phyloP scores from a whole-genome alignment of 495 filamentous ascomycete genomes.

The Lichina pygmaea region DNA sequence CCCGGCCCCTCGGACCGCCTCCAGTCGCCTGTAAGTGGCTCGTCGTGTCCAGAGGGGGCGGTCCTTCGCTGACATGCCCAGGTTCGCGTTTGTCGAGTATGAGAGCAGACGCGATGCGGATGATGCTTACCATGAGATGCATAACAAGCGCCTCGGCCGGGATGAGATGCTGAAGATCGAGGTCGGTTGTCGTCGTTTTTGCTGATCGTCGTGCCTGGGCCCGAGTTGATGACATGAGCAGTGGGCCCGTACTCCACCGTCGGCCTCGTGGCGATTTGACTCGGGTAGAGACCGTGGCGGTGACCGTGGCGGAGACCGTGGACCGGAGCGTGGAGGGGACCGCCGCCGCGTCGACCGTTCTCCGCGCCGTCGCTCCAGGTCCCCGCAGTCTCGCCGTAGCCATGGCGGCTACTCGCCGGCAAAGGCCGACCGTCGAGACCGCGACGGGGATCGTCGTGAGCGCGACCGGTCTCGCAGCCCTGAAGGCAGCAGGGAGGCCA shows the following conservation, averaged over 20 bases:
- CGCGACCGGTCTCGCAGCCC: conserved; percentile 35
- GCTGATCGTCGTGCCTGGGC: background rate
- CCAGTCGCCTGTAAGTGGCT: conserved; percentile 68
- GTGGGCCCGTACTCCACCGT: conserved; percentile 97
- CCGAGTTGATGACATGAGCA: conserved; percentile 14
- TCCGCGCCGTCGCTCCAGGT: conserved; percentile 53
- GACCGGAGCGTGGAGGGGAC: conserved; percentile 4
- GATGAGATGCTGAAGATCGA: conserved; percentile 97
- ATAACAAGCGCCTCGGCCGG: conserved; percentile 92
- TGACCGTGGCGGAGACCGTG: conserved; percentile 11
- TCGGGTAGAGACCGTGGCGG: conserved; percentile 44
- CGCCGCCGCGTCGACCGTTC: conserved; percentile 22
- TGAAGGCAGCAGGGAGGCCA: conserved; percentile 19
- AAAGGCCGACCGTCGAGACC: conserved; percentile 70
- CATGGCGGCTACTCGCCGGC: conserved; percentile 71
- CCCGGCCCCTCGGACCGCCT: conserved; percentile 75
- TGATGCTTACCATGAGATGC: conserved; percentile 99
- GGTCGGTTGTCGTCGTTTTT: conserved; percentile 21
- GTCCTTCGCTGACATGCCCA: conserved; percentile 11
- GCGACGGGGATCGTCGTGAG: conserved; percentile 39
- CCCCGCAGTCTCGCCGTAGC: conserved; percentile 48
- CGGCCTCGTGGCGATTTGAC: conserved; percentile 95
- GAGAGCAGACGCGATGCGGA: conserved; percentile 97
- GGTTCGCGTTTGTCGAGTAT: conserved; percentile 98
- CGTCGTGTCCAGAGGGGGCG: conserved; percentile 5